Base-by-base conservation (phyloP, 768 basidiomycete species). In the Dendrothele bispora region DNA sequence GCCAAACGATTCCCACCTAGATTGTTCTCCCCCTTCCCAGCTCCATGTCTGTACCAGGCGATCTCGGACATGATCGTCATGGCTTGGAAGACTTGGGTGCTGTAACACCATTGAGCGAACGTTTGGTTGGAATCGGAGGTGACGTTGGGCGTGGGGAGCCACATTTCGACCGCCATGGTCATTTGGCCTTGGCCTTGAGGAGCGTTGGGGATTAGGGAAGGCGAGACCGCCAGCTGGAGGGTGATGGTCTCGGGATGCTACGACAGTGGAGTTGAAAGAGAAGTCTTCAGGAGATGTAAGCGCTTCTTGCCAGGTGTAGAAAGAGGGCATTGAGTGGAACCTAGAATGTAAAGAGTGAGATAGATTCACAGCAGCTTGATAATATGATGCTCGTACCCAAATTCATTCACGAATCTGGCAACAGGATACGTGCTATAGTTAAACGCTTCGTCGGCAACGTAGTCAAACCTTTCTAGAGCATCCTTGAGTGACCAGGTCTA, bases 61-160 rank as follows among this genome's bases (percentile, higher is more conserved):
- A 82, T 73, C 56, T 83, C 67, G n/a, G 79, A 69, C n/a, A 73
- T 68, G 68, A 82, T 80, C 37, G 76, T 74, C 71, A 82, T 73
- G 17, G 75, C 66, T 53, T 82, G 81, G 74, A 82, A 82, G 17
- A 82, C 53, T 53, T 82, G 81, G 3, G 80, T 82, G 60, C 77
- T 79, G 68, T 72, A 83, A 61, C 78, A 81, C 80, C 80, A 82
- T 55, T 82, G 79, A 0, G 80, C 76, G 58, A 83, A 82, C 1
- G 80, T 82, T 55, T 79, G 73, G 49, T 83, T 80, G 17, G 71
- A 47, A 55, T 79, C 68, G 15, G 70, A 50, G 1, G 74, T 78
- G 4, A 46, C 27, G 12, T 34, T 34, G 25, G 80, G 80, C 0
- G 72, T 75, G 1, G 80, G 79, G 12, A 82, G 71, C 78, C 79